Evolutionary conservation across 352 stramenopile species (phyloP).

Genomic region (Globisporangium nunn): DNA sequence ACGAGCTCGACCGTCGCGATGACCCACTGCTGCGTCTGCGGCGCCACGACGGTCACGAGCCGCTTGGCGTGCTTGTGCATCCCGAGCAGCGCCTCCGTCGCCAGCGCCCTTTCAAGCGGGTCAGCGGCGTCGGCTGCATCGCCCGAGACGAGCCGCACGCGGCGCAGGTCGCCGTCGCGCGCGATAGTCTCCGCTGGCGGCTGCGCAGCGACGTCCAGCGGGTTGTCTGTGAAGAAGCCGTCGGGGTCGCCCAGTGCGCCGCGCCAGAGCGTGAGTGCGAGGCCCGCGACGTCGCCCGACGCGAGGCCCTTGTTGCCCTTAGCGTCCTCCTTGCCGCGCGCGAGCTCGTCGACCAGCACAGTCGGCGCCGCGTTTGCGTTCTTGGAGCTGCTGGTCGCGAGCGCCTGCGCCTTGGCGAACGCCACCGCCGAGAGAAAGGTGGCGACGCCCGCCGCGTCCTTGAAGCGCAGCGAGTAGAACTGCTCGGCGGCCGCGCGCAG

Average conservation of each 20-base stretch:
- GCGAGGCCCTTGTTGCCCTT: conserved; percentile 19
- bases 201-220: conserved; percentile 36
- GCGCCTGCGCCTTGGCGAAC: conserved; percentile 45
- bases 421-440: conserved; percentile 46
- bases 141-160: conserved; percentile 29
- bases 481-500: conserved; percentile 44
- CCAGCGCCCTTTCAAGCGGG: conserved; percentile 27
- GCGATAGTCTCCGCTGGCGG: conserved; percentile 16
- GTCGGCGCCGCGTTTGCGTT: background rate
- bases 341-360: conserved; percentile 42
- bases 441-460: conserved; percentile 27
- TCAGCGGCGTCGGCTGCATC: conserved; percentile 9
- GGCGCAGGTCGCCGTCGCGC: conserved; percentile 27
- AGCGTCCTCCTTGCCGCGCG: conserved; percentile 31
- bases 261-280: conserved; percentile 49
- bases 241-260: conserved; percentile 6
- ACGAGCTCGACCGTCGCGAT: conserved; percentile 67
- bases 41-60: conserved; percentile 45
- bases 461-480: conserved; percentile 77
- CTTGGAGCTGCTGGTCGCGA: conserved; percentile 10
- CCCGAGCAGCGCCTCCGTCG: conserved; percentile 35
- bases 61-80: conserved; percentile 61
- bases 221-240: conserved; percentile 48
- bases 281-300: conserved; percentile 38
- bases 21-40: conserved; percentile 41